phyloP scores from a whole-genome alignment of 768 basidiomycete species.

The Mycena epipterygia region DNA sequence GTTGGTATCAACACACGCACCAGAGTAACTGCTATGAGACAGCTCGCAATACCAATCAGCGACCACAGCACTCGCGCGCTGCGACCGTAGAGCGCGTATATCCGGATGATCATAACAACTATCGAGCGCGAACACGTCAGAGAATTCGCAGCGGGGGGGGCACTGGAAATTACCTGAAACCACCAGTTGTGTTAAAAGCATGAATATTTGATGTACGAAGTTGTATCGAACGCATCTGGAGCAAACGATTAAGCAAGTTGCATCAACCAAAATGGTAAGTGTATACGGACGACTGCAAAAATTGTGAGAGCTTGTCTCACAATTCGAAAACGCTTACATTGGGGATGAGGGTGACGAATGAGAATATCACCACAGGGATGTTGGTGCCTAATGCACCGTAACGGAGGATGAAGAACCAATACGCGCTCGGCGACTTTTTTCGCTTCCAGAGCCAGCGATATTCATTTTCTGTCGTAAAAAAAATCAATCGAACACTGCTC shows the following conservation, averaged over 20 bases:
- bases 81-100: slow-evolving; percentile 49
- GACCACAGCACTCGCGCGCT: slow-evolving; percentile 39
- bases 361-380: slow-evolving; percentile 22
- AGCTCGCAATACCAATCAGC: slow-evolving; percentile 31
- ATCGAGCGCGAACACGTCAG: not conserved
- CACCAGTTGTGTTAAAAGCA: slow-evolving; percentile 46
- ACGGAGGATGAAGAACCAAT: slow-evolving; percentile 48
- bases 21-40: slow-evolving; percentile 31
- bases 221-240: slow-evolving; percentile 43
- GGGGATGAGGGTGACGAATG: not conserved
- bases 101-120: slow-evolving; percentile 47
- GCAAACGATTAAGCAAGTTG: not conserved
- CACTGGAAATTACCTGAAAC: slow-evolving; percentile 3
- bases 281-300: not conserved
- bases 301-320: not conserved
- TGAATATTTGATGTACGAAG: slow-evolving; percentile 43
- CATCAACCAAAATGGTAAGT: not conserved
- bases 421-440: slow-evolving; percentile 35
- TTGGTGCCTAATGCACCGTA: slow-evolving; percentile 44
- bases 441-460: slow-evolving; percentile 44
- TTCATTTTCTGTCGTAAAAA: slow-evolving; percentile 4
- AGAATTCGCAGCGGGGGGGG: not conserved
- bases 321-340: not conserved
- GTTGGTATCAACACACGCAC: slow-evolving; percentile 30
- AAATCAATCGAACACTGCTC: not conserved